Evolutionary conservation across 768 basidiomycete genomes (phyloP), one percentile per base, ranked within the genome.

Genomic region (Mycena vitilis): DNA sequence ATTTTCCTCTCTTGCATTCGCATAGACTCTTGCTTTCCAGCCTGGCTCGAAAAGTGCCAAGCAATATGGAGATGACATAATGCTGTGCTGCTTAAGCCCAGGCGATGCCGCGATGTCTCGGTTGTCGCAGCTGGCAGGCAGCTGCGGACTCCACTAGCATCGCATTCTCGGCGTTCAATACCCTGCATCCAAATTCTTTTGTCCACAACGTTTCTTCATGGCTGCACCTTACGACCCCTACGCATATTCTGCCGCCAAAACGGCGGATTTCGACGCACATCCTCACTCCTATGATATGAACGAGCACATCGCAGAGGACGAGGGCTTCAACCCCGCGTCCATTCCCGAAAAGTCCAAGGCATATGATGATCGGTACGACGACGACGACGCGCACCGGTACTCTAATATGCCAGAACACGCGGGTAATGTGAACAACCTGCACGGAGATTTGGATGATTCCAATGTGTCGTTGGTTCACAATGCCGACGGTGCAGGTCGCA

Each of bases 391-490:
- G 10, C 49, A 18, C 5, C 37, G 60, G 62, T 59, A 59, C 40
- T 36, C 51, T 13, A 47, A 30, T 30, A 5, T 70, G 49, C 72
- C 76, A 60, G 71, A 73, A 40, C 73, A 77, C 40, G 70, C 68
- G 59, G 45, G 65, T 15, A 20, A 44, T 44, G 23, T n/a, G 54
- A 65, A 20, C 52, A 23, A 75, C 36, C 48, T 58, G 48, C 69
- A 65, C 37, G 70, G 74, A 51, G 73, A 74, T 37, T 40, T 25
- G 18, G 82, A 82, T 13, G 74, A 78, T 9, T 77, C 76, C 23
- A 76, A 81, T 53, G 75, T 75, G 4, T 79, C 85, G 10, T 78
- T 91, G n/a, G 81, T 89, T 47, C 78, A 78, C 23, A 84, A 85
- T 69, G 83, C 84, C 30, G 80, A 83, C 45, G 82, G 77, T 47